Base-by-base conservation (phyloP, 2,329 filamentous ascomycete genomes). In the Alternaria ventricosa region DNA sequence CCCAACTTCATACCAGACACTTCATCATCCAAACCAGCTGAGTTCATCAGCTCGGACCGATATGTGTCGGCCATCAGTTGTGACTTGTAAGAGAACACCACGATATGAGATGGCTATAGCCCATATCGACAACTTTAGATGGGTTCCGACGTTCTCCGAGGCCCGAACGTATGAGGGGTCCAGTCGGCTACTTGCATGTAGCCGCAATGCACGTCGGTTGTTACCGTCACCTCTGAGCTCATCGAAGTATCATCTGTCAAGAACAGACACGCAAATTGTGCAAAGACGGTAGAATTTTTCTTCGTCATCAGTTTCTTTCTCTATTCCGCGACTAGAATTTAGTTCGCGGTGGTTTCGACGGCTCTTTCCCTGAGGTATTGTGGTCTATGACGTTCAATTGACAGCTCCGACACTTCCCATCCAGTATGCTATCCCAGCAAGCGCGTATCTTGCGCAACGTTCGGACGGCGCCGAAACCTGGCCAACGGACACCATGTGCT, bases 141-240 rank as follows among this genome's bases (percentile, higher is more conserved):
- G 13, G 4, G 11, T 27, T 36, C 53, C 45, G 58, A 28, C 45
- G 27, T 59, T n/a, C 55, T 51, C 60, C 60, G 55, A 62, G 28
- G 47, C 41, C 27, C 47, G 55, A 47, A 36, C 47, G 55, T 5
- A 43, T 54, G 59, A 67, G 65, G 65, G 62, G 64, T 55, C 54
- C 53, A 28, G 22, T 66, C 66, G 66, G 66, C 60, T 69, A 69
- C 66, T 57, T 64, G 54, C 65, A 61, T 58, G 54, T 58, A 67
- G 57, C 66, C 62, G 54, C 55, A 50, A 54, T 64, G 50, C 53
- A 30, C 7, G 53, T 63, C 66, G 66, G 66, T 59, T 65, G 67
- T 44, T 51, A 49, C 54, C 49, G 30, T 7, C 58, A 61, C 46
- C 49, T 54, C 27, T 50, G 45, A 51, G 22, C n/a, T 36, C 49